Evolutionary conservation across 2,329 filamentous ascomycete species (phyloP), one percentile per base, ranked within the genome.

Genomic region (Aureobasidium namibiae): DNA sequence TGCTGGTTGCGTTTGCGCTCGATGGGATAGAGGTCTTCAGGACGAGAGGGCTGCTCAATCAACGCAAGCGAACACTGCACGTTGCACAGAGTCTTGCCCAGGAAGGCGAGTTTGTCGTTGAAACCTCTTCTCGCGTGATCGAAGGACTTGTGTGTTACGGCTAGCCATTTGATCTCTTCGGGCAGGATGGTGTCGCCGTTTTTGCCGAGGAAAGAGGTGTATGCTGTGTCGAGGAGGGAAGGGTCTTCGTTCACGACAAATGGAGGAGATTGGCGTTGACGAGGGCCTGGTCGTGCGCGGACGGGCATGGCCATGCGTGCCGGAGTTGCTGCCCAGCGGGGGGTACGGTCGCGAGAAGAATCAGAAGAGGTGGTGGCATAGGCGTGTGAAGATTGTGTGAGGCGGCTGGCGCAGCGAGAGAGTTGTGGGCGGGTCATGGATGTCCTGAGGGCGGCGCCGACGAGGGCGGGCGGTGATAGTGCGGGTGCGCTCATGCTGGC

Each of bases 71-170:
- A 86, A 60, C 81, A 78, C 69, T 89, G 85, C 45, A 88, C 74
- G 67, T 84, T 79, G 49, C 86, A 75, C 66, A 86, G 81, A 41
- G 83, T 78, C 72, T 84, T 84, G 61, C 86, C 83, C 57, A 95
- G 78, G 69, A 89, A 91, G n/a, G 91, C 89, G 73, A 99, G 78
- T 63, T 90, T 84, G 69, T 96, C 92, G 72, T 99, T 99, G 76
- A 92, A 96, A 1, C 92, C 92, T 78, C 92, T 86, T 69, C 90
- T 81, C 56, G 92, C 94, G 70, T 97, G 91, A 71, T 99, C 92
- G 70, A 96, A 97, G 75, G 91, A 96, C 82, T 97, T 97, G 74
- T 97, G 94, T 65, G 94, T 99, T 59, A 99, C 84, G 31, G 92
- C 92, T 68, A 97, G 78, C 94, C 94, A 99, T 77, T 96, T 97